A percentile compares a stretch with the other conserved stretches of the same genome.
These are phyloP conservation scores for Flaveria floridana DNA, from an alignment of 140 eudicot genomes.

Conservation along the genomic window DNA sequence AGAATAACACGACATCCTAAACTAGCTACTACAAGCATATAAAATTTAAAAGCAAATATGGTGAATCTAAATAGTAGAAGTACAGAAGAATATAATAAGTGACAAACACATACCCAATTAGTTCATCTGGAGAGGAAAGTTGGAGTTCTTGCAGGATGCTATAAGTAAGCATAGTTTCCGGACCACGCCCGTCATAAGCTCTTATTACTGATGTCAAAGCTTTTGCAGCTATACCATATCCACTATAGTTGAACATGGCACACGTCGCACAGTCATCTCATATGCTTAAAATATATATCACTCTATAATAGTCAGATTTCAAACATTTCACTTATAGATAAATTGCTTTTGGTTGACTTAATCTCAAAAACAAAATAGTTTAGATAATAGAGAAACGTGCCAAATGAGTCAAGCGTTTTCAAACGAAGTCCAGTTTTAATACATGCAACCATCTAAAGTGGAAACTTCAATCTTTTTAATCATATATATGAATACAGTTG, in stretches of 20 bases:
- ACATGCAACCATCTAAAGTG: not conserved
- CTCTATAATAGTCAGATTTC: not conserved
- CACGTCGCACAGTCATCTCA: not conserved
- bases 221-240: conserved; percentile 89
- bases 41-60: not conserved
- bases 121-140: conserved; percentile 84
- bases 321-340: not conserved
- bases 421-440: not conserved
- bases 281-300: not conserved
- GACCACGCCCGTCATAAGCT: conserved; percentile 98
- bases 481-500: not conserved
- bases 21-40: not conserved
- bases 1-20: too few relatives aligned
- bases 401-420: not conserved
- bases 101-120: conserved; percentile 67
- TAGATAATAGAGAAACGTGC: not conserved
- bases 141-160: conserved; percentile 55
- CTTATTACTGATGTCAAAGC: conserved; percentile 85
- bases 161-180: conserved; percentile 56
- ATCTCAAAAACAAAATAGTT: not conserved
- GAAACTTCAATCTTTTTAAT: not conserved
- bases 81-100: not conserved
- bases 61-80: not conserved
- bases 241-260: conserved; percentile 45
- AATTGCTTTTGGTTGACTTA: not conserved